Base-by-base conservation (phyloP, 352 stramenopile species). In the Pythium scleroteichum region DNA sequence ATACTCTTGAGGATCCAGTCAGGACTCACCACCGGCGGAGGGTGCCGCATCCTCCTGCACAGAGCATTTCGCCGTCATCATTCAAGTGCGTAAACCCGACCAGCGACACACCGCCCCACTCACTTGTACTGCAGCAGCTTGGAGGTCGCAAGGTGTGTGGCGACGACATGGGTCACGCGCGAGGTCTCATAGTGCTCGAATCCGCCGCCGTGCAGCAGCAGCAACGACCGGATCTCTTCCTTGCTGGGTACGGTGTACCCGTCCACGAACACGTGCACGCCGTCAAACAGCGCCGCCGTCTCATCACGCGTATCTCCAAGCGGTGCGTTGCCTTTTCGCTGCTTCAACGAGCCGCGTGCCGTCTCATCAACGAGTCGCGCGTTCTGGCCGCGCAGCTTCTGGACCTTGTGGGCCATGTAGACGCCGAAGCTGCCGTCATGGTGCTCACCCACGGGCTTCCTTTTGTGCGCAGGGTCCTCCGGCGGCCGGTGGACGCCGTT, bases 1-100 rank as follows among this genome's bases (percentile, higher is more conserved):
- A 98, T 86, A 68, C 90, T 94, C 57, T 97, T 86, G 9, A 94
- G 70, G 59, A 98, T 95, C 95, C 95, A 98, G 20, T 95, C 71
- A 0, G 95, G 95, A 51, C 87, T 72, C 23, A 94, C 83, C 8
- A 98, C 86, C 0, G 88, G 93, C 42, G 82, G 72, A 12, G 76
- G 75, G 22, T 73, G 78, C 24, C 68, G 73, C 64, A 72, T 72
- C 33, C 76, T 85, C 63, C 86, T 96, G 45, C 1, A n/a, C 12
- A 45, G 2, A 53, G 13, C 6, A 6, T 42, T 40, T 8, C 20
- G 17, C 16, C 53, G 42, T 7, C 57, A 35, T 35, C 29, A 5
- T 35, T 10, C 10, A 10, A 10, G 29, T 10, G 29, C 29, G 14
- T 23, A 64, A 40, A 42, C 29, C 9, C 19, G 22, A 20, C 24